phyloP scores from a whole-genome alignment of 1,139 yeast species.

The Hansenula sp. region DNA sequence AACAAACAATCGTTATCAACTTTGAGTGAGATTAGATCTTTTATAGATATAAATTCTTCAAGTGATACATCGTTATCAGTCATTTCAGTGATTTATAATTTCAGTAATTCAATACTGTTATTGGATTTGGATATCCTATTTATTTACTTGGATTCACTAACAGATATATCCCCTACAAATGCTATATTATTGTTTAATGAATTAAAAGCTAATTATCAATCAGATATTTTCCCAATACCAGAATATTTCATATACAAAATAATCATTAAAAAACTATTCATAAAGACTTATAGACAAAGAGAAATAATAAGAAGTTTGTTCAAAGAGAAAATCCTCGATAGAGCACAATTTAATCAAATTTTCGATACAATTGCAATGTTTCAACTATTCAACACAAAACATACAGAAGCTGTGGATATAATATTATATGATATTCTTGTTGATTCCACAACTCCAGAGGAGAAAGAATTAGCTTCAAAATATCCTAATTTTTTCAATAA shows the following conservation, averaged over 20 bases:
- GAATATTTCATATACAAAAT: slow-evolving; percentile 10
- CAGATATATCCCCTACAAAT: slow-evolving; percentile 11
- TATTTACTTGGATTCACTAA: slow-evolving; percentile 17
- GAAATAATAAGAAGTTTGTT: slow-evolving; percentile 2
- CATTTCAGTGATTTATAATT: slow-evolving; percentile 4
- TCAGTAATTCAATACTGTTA: slow-evolving; percentile 6
- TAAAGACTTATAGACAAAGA: slow-evolving; percentile 17
- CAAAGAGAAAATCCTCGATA: slow-evolving; percentile 1
- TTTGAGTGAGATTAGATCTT: slow-evolving; percentile 11
- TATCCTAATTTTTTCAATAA: slow-evolving; percentile 18
- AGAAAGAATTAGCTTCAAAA: slow-evolving; percentile 5
- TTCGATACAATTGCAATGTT: slow-evolving; percentile 10
- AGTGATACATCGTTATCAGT: slow-evolving; percentile 12
- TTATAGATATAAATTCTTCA: slow-evolving; percentile 11
- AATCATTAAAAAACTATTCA: slow-evolving; percentile 12
- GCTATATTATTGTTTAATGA: slow-evolving; percentile 4
- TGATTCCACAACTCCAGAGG: slow-evolving; percentile 7
- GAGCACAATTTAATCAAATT: slow-evolving; percentile 8
- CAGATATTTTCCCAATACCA: slow-evolving; percentile 5
- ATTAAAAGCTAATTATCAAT: slow-evolving; percentile 4
- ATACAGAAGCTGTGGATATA: background rate
- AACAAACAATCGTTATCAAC: slow-evolving; percentile 1
- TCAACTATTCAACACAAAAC: slow-evolving; percentile 3
- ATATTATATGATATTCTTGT: slow-evolving; percentile 3
- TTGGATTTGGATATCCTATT: slow-evolving; percentile 14